phyloP scores from a whole-genome alignment of 2,329 filamentous ascomycete species.

The Peltaster fructicola region DNA sequence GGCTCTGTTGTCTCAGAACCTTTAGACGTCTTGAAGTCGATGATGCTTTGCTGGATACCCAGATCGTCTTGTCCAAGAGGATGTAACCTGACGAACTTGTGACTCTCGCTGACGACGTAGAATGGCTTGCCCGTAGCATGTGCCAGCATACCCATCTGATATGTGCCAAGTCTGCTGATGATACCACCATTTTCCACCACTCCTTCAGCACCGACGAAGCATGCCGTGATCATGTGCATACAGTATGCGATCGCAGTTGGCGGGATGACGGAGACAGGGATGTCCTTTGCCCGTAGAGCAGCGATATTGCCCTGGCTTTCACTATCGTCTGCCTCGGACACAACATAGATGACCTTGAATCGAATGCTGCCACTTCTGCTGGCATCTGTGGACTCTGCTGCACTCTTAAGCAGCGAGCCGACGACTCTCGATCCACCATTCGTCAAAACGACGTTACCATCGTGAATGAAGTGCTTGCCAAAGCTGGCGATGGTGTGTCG shows the following conservation, averaged over 20 bases:
- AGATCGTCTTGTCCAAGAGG: slow-evolving; percentile 68
- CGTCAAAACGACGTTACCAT: slow-evolving; percentile 70
- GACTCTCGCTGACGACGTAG: slow-evolving; percentile 84
- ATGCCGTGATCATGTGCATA: slow-evolving; percentile 53
- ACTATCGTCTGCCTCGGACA: slow-evolving; percentile 27
- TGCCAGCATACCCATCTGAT: slow-evolving; percentile 71
- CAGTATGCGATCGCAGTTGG: slow-evolving; percentile 63
- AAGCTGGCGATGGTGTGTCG: slow-evolving; percentile 66
- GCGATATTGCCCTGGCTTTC: slow-evolving; percentile 57
- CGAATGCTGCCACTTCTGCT: slow-evolving; percentile 39
- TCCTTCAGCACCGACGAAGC: slow-evolving; percentile 56
- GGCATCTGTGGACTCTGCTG: slow-evolving; percentile 41
- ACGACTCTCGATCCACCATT: slow-evolving; percentile 80
- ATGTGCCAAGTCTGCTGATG: slow-evolving; percentile 70
- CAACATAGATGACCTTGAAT: slow-evolving; percentile 66
- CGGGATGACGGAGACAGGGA: slow-evolving; percentile 68
- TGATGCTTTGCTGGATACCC: slow-evolving; percentile 59
- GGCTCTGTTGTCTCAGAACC: slow-evolving; percentile 7
- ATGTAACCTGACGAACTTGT: slow-evolving; percentile 87
- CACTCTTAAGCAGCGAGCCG: slow-evolving; percentile 54
- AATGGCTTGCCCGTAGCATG: slow-evolving; percentile 57
- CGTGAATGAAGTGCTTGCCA: slow-evolving; percentile 59
- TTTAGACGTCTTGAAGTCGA: slow-evolving; percentile 48
- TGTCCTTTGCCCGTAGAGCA: slow-evolving; percentile 51
- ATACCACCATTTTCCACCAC: slow-evolving; percentile 90